Evolutionary conservation across 2,329 filamentous ascomycete genomes (phyloP), one percentile per base, ranked within the genome.

Genomic region (Beauveria medogensis): DNA sequence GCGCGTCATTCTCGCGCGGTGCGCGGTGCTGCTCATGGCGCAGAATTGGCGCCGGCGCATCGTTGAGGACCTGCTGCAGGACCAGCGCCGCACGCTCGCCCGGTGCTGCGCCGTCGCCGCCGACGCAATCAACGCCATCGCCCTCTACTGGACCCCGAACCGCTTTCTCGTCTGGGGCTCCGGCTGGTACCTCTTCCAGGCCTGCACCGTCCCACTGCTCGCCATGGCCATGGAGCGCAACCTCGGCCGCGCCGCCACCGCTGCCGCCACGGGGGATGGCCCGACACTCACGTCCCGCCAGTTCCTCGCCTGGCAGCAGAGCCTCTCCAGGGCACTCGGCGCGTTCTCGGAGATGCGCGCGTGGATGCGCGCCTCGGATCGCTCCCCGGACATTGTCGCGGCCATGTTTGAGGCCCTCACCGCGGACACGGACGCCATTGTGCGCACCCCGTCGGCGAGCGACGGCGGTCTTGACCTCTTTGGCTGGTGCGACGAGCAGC

Each of bases 141-240:
- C 69, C 2, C 63, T 71, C 6, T 67, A 71, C 64, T 72, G 70
- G 70, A 69, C 65, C 0, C 70, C 69, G 6, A 72, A 71, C 55
- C 65, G 68, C 20, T 64, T 72, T 28, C 70, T 71, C 24, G 69
- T 70, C 18, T 72, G 70, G 70, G 70, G 69, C 62, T 67, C 67
- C 14, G 67, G 65, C 1, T 72, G 69, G 70, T 71, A 71, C 50
- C 66, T 72, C 8, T 72, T 72, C 61, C 69, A 72, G 55, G 69
- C 69, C 5, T 71, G 69, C 52, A 70, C 69, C 53, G 68, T 71
- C 2, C 69, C 69, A 10, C 62, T 72, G 2, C 63, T 72, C 18
- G 65, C 68, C 37, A 67, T 71, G 34, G 66, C 69, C 24, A 67
- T 71, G 28, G 67, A 71, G 30, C 62, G 59, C 34, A 66, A 64